Evolutionary conservation across 2,329 filamentous ascomycete genomes (phyloP).

Genomic region (Alternaria gansuensis): DNA sequence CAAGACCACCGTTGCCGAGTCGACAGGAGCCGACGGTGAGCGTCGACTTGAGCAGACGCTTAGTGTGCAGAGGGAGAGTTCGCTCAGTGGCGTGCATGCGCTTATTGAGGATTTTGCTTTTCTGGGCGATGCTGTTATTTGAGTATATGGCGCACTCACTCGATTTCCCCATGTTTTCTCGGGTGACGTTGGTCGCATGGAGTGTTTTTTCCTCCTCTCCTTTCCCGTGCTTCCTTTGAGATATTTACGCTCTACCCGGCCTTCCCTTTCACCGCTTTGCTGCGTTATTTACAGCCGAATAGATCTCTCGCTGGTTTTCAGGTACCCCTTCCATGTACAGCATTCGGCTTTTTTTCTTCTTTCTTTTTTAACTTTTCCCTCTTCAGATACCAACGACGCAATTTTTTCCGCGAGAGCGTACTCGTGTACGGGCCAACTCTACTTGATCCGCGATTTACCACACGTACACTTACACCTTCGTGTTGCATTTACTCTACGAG

Average conservation of each 20-base stretch:
- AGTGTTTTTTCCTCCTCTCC: too few species aligned
- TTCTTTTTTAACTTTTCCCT: too few species aligned
- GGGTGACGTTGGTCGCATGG: not conserved
- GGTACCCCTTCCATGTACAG: slow-evolving; percentile 9
- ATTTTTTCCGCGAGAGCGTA: not conserved
- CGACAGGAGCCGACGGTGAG: not conserved
- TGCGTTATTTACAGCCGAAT: slow-evolving; percentile 2
- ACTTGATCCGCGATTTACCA: not conserved
- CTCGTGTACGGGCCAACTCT: not conserved
- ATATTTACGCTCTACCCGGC: too few species aligned
- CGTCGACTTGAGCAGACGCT: slow-evolving; percentile 11
- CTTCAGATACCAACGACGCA: slow-evolving; percentile 5
- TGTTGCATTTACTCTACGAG: not conserved
- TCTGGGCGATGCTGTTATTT: slow-evolving; percentile 44
- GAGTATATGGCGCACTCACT: slow-evolving; percentile 4
- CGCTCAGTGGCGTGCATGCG: slow-evolving; percentile 35
- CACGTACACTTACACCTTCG: not conserved
- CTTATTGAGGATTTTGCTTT: slow-evolving; percentile 50
- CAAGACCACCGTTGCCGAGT: slow-evolving; percentile 42
- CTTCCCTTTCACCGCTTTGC: not conserved
- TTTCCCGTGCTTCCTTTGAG: not conserved
- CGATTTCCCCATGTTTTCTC: not conserved
- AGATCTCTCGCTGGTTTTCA: not conserved
- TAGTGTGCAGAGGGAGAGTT: slow-evolving; percentile 33
- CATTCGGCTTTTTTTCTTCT: not conserved